Evolutionary conservation across 164 flowering plant species (phyloP).

Genomic region (Umbilicus rupestris): DNA sequence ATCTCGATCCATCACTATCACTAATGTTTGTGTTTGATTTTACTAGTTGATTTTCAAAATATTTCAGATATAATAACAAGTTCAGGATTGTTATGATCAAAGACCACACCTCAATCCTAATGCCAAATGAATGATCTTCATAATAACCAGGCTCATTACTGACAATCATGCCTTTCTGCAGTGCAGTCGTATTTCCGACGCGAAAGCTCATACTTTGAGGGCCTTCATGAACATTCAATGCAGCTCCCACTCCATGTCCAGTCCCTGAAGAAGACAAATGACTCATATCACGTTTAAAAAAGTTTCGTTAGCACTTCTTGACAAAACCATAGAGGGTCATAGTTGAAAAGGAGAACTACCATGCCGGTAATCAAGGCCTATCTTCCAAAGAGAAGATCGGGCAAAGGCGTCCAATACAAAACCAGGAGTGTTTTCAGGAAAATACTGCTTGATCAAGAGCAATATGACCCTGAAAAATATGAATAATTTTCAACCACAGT

Average conservation of each 20-base stretch:
- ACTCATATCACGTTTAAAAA: background rate
- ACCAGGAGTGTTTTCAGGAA: slow-evolving; percentile 92
- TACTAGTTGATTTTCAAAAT: background rate
- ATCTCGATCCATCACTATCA: background rate
- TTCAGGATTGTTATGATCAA: background rate
- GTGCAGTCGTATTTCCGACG: slow-evolving; percentile 72
- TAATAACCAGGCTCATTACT: slow-evolving; percentile 98
- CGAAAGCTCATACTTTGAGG: slow-evolving; percentile 96
- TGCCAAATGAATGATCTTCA: slow-evolving; percentile 91
- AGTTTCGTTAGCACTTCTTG: background rate
- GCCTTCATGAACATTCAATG: slow-evolving; percentile 95
- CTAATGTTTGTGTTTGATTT: background rate
- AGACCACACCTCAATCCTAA: slow-evolving; percentile 74
- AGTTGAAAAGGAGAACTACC: slow-evolving; percentile 34
- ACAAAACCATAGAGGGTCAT: background rate
- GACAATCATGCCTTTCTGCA: slow-evolving; percentile 81
- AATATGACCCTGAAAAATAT: slow-evolving; percentile 80
- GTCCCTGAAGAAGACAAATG: slow-evolving; percentile 42
- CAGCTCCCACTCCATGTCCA: slow-evolving; percentile 99
- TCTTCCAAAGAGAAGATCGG: slow-evolving; percentile 85
- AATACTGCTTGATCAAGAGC: slow-evolving; percentile 93
- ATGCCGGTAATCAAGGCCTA: slow-evolving; percentile 96
- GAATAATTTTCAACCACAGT: background rate
- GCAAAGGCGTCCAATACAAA: slow-evolving; percentile 95
- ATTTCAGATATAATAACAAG: background rate